Conservation (phyloP, 2,329 filamentous ascomycete genomes). For the Beauveria bassiana region DNA sequence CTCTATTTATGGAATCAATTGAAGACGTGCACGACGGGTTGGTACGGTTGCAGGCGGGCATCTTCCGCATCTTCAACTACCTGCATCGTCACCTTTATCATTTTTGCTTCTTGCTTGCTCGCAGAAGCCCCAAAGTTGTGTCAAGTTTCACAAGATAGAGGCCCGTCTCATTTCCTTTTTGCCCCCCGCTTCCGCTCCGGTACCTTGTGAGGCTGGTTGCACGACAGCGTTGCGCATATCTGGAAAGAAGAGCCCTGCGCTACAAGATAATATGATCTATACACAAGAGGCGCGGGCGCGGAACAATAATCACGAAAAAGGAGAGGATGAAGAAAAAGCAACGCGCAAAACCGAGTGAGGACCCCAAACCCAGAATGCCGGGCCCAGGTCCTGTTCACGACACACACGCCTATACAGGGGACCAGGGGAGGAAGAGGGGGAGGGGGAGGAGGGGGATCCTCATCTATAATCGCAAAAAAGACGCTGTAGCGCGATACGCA, state of each 20-base stretch:
- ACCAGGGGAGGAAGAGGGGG: background rate
- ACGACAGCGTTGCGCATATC: background rate
- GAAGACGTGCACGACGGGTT: background rate
- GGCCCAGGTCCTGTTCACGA: background rate
- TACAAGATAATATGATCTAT: too few relatives aligned
- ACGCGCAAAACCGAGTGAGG: background rate
- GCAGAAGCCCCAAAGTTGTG: background rate
- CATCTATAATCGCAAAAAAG: background rate
- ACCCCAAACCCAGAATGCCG: background rate
- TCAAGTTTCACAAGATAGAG: background rate
- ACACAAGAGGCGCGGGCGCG: background rate
- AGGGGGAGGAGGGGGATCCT: background rate
- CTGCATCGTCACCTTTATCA: background rate
- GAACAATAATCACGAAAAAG: background rate
- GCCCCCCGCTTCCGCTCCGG: background rate
- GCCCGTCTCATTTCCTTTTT: background rate
- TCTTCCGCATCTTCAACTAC: background rate
- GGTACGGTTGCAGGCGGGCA: slow-evolving; percentile 1
- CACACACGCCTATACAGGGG: background rate
- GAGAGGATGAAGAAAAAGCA: background rate
- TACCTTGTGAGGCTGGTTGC: background rate
- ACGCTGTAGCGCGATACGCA: background rate
- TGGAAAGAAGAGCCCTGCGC: background rate
- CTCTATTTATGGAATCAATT: background rate
- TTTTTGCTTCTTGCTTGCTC: background rate